phyloP scores from a whole-genome alignment of 129 eudicot species.

The Cynara cardunculus region DNA sequence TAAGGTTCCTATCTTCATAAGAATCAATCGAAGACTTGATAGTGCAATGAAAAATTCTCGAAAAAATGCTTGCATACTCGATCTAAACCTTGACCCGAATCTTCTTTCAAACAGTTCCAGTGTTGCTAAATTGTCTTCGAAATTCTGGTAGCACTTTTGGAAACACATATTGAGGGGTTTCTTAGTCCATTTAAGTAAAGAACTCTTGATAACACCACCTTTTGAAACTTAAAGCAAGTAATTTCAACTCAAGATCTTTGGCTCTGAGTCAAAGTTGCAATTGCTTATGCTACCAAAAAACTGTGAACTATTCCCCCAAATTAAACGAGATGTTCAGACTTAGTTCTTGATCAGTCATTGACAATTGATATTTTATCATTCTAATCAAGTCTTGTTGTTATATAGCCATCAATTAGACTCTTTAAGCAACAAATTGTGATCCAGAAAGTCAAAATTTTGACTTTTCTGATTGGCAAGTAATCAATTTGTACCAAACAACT shows the following conservation, averaged over 20 bases:
- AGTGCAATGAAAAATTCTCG: not conserved
- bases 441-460: constrained; percentile 17
- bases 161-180: not conserved
- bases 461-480: constrained; percentile 7
- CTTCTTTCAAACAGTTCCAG: not conserved
- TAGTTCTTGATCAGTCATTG: not conserved
- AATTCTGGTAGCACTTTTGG: not conserved
- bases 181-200: not conserved
- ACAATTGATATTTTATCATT: not conserved
- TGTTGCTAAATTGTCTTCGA: not conserved
- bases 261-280: constrained; percentile 18
- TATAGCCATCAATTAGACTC: not conserved
- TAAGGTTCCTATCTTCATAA: not conserved
- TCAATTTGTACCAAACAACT: not conserved
- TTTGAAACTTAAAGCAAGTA: constrained; percentile 8
- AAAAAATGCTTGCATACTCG: too few species aligned
- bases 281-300: constrained; percentile 5
- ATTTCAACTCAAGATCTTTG: constrained; percentile 7
- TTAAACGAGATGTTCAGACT: not conserved
- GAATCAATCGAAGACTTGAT: not conserved
- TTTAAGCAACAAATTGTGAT: not conserved
- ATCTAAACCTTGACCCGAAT: not conserved
- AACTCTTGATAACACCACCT: not conserved
- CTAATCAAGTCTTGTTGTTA: not conserved
- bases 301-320: not conserved